Evolutionary conservation across 805 yeast genomes (phyloP).

Genomic region (Candida boleticola): DNA sequence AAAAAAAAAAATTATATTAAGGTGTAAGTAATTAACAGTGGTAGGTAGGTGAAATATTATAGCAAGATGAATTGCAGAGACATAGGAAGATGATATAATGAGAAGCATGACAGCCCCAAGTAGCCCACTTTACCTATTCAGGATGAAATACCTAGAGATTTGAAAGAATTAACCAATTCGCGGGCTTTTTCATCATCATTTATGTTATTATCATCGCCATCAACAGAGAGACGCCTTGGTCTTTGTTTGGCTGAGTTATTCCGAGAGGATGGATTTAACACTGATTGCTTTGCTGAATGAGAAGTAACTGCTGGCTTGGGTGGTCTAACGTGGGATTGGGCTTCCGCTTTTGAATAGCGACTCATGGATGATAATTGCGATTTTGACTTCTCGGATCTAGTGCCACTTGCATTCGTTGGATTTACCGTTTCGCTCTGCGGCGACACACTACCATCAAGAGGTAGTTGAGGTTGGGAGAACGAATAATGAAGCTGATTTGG

Average conservation of each 20-base stretch:
- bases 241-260: neutral
- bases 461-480: neutral
- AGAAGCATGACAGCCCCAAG: no score
- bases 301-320: neutral
- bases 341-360: no score
- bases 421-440: neutral
- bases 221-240: neutral
- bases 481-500: no score
- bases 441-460: neutral
- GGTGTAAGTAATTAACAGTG: no score
- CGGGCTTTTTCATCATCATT: constrained; percentile 29
- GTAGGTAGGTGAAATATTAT: no score
- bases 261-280: neutral
- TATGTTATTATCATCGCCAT: constrained; percentile 6
- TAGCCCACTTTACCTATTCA: no score
- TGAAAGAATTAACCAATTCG: constrained; percentile 26
- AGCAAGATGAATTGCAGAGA: no score
- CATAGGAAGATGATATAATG: no score
- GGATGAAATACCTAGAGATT: constrained; percentile 4
- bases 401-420: neutral
- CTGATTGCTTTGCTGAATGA: neutral
- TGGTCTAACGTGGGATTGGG: no score
- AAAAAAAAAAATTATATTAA: no score
- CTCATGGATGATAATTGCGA: no score
- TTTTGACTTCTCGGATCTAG: no score